A percentile compares a stretch with the other conserved stretches of the same genome.
Conservation (phyloP, 2,329 filamentous ascomycete genomes). For the Mycosphaerella sp. region DNA sequence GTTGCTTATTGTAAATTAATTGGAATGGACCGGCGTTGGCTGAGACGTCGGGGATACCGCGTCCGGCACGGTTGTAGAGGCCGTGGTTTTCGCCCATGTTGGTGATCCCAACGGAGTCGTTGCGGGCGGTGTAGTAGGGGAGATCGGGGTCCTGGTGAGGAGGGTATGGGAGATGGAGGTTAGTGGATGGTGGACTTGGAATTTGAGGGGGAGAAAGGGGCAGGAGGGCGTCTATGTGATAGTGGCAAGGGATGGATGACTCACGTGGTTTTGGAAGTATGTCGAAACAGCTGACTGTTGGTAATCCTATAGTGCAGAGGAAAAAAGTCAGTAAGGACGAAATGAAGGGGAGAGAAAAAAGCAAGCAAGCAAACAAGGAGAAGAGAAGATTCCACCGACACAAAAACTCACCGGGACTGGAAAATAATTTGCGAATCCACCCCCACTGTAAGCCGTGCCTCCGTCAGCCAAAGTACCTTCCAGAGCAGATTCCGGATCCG, state of each 20-base stretch:
- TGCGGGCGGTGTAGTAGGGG: constrained; percentile 21
- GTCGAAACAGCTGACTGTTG: constrained; percentile 36
- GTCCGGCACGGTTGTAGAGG: constrained; percentile 29
- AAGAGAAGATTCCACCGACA: too few relatives aligned
- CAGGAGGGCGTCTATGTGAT: too few relatives aligned
- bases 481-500: constrained; percentile 19
- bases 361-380: too few relatives aligned
- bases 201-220: too few relatives aligned
- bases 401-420: constrained; percentile 11
- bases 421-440: constrained; percentile 32
- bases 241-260: too few relatives aligned
- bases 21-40: constrained; percentile 39
- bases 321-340: too few relatives aligned
- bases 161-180: too few relatives aligned
- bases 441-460: neutral
- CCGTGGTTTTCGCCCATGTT: constrained; percentile 22
- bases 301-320: constrained; percentile 30
- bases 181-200: too few relatives aligned
- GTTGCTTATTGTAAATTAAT: neutral
- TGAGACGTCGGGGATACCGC: constrained; percentile 35
- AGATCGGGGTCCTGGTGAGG: constrained; percentile 20
- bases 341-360: too few relatives aligned
- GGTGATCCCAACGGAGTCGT: constrained; percentile 9
- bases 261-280: constrained; percentile 25
- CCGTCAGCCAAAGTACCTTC: neutral